Evolutionary conservation across 2,329 filamentous ascomycete species (phyloP).

Genomic region (Verticillium nonalfalfae): DNA sequence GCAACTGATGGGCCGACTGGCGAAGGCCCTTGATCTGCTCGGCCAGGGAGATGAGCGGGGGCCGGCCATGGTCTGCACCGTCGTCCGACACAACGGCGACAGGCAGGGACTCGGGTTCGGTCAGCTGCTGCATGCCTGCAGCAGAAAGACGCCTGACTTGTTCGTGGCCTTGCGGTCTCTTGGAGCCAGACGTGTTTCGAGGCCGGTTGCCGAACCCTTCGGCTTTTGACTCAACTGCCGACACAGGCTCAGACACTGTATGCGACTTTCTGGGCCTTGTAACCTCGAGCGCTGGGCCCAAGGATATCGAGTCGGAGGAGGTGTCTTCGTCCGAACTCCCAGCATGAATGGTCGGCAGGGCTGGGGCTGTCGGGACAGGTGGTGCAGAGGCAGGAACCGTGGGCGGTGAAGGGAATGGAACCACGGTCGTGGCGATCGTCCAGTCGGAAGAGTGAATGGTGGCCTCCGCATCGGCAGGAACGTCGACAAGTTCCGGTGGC

Average conservation of each 20-base stretch:
- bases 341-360: conserved; percentile 8
- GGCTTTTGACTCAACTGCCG: conserved; percentile 2
- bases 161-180: conserved; percentile 26
- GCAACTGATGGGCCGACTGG: conserved; percentile 20
- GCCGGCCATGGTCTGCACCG: conserved; percentile 24
- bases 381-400: not conserved
- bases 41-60: conserved; percentile 21
- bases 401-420: not conserved
- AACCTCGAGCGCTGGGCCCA: not conserved
- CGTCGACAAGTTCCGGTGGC: conserved; percentile 1
- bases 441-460: not conserved
- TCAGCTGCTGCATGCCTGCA: conserved; percentile 52
- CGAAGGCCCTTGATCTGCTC: conserved; percentile 23
- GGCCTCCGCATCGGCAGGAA: not conserved
- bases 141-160: conserved; percentile 49
- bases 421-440: not conserved
- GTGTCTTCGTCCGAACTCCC: conserved; percentile 11
- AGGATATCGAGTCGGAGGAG: conserved; percentile 7
- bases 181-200: conserved; percentile 6
- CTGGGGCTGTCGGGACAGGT: conserved; percentile 9
- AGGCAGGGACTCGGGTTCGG: conserved; percentile 52
- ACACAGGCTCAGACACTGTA: conserved; percentile 6
- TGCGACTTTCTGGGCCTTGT: not conserved
- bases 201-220: conserved; percentile 1
- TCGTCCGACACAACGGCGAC: conserved; percentile 32